A percentile compares a stretch with the other conserved stretches of the same genome.
Conservation (phyloP, 768 basidiomycete genomes). For the Serendipita sp. region DNA sequence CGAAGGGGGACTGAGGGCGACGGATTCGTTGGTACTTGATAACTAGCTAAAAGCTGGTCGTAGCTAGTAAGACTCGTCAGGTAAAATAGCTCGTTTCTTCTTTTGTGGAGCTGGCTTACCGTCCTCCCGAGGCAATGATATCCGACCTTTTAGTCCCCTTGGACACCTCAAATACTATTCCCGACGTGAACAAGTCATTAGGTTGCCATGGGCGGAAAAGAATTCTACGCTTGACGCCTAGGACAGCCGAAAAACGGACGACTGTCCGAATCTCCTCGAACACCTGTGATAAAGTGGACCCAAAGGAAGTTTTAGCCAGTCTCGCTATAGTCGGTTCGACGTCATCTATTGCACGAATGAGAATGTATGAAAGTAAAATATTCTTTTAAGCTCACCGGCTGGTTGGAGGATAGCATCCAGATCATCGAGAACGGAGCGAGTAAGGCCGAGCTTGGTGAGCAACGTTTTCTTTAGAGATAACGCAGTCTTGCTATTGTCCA, state of each 20-base stretch:
- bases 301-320: conserved; percentile 40
- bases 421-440: conserved; percentile 54
- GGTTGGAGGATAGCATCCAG: conserved; percentile 39
- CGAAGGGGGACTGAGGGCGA: conserved; percentile 30
- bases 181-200: conserved; percentile 39
- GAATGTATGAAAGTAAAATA: conserved; percentile 7
- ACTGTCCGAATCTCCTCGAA: conserved; percentile 50
- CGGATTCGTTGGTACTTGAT: conserved; percentile 34
- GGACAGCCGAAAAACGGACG: conserved; percentile 39
- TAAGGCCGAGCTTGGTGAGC: conserved; percentile 52
- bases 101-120: conserved; percentile 28
- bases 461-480: conserved; percentile 52
- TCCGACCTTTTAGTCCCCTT: conserved; percentile 49
- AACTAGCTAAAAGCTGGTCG: conserved; percentile 49
- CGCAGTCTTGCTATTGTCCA: conserved; percentile 49
- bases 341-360: conserved; percentile 22
- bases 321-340: conserved; percentile 38
- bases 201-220: conserved; percentile 63
- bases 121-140: conserved; percentile 65
- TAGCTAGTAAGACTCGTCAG: conserved; percentile 32
- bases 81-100: neutral
- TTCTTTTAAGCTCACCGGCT: conserved; percentile 8
- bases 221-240: conserved; percentile 49
- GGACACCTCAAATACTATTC: conserved; percentile 61
- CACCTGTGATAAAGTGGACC: conserved; percentile 20